Conservation (phyloP, 768 basidiomycete species). For the Saitozyma podzolica region DNA sequence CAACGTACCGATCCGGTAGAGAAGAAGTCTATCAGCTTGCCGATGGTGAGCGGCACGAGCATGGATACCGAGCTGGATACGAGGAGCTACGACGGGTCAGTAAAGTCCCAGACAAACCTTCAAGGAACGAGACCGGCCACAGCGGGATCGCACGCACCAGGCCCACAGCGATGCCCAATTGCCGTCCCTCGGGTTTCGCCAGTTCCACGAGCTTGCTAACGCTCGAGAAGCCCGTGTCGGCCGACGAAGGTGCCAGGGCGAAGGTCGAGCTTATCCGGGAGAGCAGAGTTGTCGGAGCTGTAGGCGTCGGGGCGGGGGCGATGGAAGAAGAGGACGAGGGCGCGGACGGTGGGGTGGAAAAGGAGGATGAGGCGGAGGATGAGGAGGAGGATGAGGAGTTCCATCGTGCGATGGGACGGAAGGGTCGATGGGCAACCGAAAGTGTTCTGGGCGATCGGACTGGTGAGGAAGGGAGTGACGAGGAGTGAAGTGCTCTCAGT, state of each 20-base stretch:
- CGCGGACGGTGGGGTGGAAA: too few species aligned
- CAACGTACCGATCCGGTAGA: constrained; percentile 65
- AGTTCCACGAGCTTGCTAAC: constrained; percentile 61
- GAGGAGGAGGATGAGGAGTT: too few species aligned
- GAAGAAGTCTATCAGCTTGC: constrained; percentile 92
- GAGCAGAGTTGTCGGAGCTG: too few species aligned
- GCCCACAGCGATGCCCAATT: constrained; percentile 72
- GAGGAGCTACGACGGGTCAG: constrained; percentile 59
- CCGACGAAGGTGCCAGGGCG: neutral
- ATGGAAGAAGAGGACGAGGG: too few species aligned
- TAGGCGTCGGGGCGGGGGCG: too few species aligned
- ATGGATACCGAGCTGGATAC: constrained; percentile 89
- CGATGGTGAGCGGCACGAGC: constrained; percentile 89
- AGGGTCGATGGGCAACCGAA: too few species aligned
- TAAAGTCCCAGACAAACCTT: neutral
- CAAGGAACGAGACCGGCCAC: too few species aligned
- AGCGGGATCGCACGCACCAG: constrained; percentile 47
- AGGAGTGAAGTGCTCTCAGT: too few species aligned
- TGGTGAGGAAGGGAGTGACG: too few species aligned
- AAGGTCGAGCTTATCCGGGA: neutral
- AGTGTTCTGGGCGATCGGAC: too few species aligned
- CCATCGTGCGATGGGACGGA: too few species aligned
- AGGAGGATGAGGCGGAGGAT: too few species aligned
- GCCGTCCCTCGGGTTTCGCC: constrained; percentile 77
- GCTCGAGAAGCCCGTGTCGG: constrained; percentile 25